These are phyloP conservation scores for Triticum dicoccoides DNA, from an alignment of 176 grass and related monocot genomes.

Conservation along the genomic window DNA sequence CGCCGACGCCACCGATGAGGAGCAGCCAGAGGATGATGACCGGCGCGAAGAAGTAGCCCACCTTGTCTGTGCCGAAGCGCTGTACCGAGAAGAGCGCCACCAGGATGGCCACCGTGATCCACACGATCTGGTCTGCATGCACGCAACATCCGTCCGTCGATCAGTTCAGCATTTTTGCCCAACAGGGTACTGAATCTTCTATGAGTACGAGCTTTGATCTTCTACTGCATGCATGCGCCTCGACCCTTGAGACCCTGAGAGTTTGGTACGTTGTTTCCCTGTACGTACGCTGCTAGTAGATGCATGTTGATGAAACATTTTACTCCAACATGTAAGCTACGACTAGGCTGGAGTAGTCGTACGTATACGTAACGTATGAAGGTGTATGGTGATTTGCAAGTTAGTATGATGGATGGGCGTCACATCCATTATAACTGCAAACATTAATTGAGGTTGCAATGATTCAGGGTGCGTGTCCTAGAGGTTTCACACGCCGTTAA, in stretches of 20 bases:
- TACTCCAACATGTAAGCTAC: too few species aligned
- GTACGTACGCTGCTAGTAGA: too few species aligned
- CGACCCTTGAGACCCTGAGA: too few species aligned
- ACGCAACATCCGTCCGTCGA: neutral
- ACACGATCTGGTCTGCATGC: conserved; percentile 40
- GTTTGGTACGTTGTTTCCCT: too few species aligned
- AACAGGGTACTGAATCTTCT: too few species aligned
- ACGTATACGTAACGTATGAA: neutral
- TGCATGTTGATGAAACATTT: too few species aligned
- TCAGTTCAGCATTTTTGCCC: too few species aligned
- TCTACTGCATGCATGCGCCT: too few species aligned
- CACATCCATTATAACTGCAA: conserved; percentile 6
- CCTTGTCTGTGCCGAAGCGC: conserved; percentile 48
- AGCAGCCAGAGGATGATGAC: conserved; percentile 46
- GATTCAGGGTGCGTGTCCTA: neutral
- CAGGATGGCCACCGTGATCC: conserved; percentile 53
- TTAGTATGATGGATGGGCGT: neutral
- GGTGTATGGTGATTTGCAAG: neutral
- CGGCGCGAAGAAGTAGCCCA: conserved; percentile 53
- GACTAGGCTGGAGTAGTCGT: too few species aligned
- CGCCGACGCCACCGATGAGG: conserved; percentile 50
- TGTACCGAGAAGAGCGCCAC: conserved; percentile 42
- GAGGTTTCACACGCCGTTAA: neutral
- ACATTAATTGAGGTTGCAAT: neutral
- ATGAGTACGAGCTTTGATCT: too few species aligned